Percentiles rank a stretch among this genome's conserved stretches.
Conservation (phyloP, 306 rosid genomes). For the Quercus gilva region DNA sequence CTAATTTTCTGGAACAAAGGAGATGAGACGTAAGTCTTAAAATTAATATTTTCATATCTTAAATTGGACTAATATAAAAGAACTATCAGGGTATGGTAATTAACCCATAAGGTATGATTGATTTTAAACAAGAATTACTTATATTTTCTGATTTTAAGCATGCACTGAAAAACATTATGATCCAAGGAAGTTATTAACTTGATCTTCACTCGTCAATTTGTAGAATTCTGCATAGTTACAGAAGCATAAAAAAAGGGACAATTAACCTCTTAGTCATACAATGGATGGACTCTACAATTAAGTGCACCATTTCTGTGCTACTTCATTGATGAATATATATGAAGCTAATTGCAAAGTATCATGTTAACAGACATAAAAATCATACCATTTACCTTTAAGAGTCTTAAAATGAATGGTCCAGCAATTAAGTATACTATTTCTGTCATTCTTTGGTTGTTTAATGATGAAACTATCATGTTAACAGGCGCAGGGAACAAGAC, state of each 20-base stretch:
- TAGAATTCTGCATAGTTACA: neutral
- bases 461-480: neutral
- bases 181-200: too few species aligned
- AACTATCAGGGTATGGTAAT: neutral
- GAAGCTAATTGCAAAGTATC: neutral
- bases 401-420: too few species aligned
- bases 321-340: neutral
- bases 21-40: conserved; percentile 30
- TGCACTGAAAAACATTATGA: too few species aligned
- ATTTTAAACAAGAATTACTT: too few species aligned
- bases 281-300: too few species aligned
- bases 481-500: conserved; percentile 48
- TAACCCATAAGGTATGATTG: too few species aligned
- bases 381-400: too few species aligned
- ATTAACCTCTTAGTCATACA: too few species aligned
- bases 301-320: neutral
- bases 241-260: neutral
- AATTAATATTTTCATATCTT: neutral
- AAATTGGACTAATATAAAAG: neutral
- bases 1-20: conserved; percentile 41
- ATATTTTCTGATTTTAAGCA: too few species aligned
- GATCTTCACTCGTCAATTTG: too few species aligned
- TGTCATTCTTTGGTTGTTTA: neutral
- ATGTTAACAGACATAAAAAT: neutral
- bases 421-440: neutral